Evolutionary conservation across 768 basidiomycete species (phyloP).

Genomic region (Stropharia rugosoannulata): DNA sequence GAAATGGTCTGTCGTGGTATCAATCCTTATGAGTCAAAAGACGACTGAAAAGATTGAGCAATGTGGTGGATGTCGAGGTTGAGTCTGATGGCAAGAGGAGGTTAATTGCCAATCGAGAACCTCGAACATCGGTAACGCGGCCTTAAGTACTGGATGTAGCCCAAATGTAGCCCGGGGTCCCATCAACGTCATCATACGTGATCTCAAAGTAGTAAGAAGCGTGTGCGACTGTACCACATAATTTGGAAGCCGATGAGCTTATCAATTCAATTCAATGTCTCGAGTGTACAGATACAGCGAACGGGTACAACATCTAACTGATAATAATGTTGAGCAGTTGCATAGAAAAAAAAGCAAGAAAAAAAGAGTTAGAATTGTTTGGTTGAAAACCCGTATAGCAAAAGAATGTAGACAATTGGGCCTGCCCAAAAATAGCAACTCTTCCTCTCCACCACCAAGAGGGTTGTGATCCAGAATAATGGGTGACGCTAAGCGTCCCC

Average conservation of each 20-base stretch:
- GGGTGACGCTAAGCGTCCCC: conserved; percentile 47
- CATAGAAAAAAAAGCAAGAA: conserved; percentile 7
- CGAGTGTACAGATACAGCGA: conserved; percentile 14
- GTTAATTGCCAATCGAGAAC: too few species aligned
- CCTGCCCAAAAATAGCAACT: conserved; percentile 19
- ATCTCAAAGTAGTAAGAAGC: not conserved
- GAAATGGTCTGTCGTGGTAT: too few species aligned
- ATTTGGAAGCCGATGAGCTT: conserved; percentile 5
- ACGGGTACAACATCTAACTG: conserved; percentile 13
- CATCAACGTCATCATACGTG: too few species aligned
- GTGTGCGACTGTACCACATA: not conserved
- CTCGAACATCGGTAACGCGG: too few species aligned
- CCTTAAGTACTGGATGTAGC: too few species aligned
- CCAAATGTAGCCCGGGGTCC: too few species aligned
- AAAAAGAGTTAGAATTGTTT: conserved; percentile 5
- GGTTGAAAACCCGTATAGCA: conserved; percentile 15
- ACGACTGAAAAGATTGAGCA: too few species aligned
- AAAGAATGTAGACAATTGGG: conserved; percentile 16
- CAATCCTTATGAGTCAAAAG: too few species aligned
- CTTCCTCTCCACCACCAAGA: conserved; percentile 14
- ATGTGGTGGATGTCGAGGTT: too few species aligned
- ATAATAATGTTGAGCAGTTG: conserved; percentile 9
- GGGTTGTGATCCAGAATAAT: conserved; percentile 9
- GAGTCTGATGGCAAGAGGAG: too few species aligned
- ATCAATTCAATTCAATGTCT: conserved; percentile 19